Percentiles rank a stretch among this genome's conserved stretches.
Evolutionary conservation across 495 filamentous ascomycete species (phyloP).

Genomic region (Aspergillus homomorphus): DNA sequence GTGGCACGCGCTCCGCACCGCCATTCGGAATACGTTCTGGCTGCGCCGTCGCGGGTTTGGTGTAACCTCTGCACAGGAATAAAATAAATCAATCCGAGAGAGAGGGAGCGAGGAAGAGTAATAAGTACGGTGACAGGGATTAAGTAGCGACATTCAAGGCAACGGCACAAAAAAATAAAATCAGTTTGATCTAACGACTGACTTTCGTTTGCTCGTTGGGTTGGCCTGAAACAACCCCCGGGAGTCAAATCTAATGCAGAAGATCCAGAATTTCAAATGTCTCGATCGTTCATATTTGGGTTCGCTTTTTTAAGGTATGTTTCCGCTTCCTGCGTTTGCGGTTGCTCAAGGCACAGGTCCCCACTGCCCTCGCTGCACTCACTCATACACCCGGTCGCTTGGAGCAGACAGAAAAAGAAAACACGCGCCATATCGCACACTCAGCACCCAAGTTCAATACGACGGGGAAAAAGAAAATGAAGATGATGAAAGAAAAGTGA

Average conservation of each 20-base stretch:
- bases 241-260: no score
- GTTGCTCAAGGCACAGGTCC: no score
- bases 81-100: no score
- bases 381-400: background rate
- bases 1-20: no score
- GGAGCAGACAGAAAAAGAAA: constrained; percentile 7
- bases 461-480: constrained; percentile 8
- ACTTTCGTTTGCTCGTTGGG: no score
- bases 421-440: constrained; percentile 1
- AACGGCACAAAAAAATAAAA: background rate
- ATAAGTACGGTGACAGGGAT: no score
- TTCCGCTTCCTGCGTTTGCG: background rate
- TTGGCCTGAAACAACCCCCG: background rate
- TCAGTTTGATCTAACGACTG: background rate
- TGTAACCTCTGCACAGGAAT: no score
- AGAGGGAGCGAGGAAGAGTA: no score
- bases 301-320: background rate
- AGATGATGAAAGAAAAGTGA: constrained; percentile 13
- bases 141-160: no score
- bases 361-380: background rate
- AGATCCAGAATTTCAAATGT: no score
- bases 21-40: no score
- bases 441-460: background rate
- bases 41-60: no score
- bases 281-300: background rate